phyloP scores from a whole-genome alignment of 2,329 filamentous ascomycete species.

The Biscogniauxia mediterranea region DNA sequence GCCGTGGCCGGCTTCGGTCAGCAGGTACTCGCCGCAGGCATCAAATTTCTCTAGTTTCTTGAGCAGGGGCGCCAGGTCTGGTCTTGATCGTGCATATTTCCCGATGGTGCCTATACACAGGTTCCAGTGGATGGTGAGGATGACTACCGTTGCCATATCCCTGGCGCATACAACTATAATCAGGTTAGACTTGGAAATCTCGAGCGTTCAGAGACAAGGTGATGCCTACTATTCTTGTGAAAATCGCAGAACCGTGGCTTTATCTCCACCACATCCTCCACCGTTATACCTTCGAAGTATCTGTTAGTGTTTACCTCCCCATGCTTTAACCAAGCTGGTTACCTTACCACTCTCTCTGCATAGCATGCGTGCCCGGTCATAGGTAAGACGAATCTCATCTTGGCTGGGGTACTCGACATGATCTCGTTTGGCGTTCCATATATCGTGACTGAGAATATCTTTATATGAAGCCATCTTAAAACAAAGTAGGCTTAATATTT shows the following conservation, averaged over 20 bases:
- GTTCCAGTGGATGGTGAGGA: conserved; percentile 33
- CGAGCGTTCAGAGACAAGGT: not conserved
- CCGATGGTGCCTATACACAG: conserved; percentile 31
- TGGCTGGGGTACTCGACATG: conserved; percentile 14
- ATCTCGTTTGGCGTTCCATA: conserved; percentile 11
- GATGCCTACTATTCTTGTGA: conserved; percentile 21
- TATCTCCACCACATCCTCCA: conserved; percentile 23
- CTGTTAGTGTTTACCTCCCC: not conserved
- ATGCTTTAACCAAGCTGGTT: not conserved
- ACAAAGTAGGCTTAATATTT: too few relatives aligned
- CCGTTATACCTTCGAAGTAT: conserved; percentile 7
- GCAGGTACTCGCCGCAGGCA: conserved; percentile 34
- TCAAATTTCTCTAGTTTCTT: conserved; percentile 23
- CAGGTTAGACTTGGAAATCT: not conserved
- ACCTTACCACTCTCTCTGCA: conserved; percentile 15
- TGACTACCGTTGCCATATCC: conserved; percentile 21
- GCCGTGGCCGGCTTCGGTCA: conserved; percentile 40
- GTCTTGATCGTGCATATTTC: conserved; percentile 11
- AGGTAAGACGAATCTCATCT: conserved; percentile 10
- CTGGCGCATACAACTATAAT: conserved; percentile 11
- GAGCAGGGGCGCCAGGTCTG: conserved; percentile 16
- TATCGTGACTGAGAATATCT: conserved; percentile 7
- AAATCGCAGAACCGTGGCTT: conserved; percentile 27
- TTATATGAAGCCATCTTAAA: conserved; percentile 10
- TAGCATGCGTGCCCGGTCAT: conserved; percentile 15